These are phyloP conservation scores for Plenodomus biglobosus DNA, from an alignment of 2,329 filamentous ascomycete genomes.

Conservation along the genomic window DNA sequence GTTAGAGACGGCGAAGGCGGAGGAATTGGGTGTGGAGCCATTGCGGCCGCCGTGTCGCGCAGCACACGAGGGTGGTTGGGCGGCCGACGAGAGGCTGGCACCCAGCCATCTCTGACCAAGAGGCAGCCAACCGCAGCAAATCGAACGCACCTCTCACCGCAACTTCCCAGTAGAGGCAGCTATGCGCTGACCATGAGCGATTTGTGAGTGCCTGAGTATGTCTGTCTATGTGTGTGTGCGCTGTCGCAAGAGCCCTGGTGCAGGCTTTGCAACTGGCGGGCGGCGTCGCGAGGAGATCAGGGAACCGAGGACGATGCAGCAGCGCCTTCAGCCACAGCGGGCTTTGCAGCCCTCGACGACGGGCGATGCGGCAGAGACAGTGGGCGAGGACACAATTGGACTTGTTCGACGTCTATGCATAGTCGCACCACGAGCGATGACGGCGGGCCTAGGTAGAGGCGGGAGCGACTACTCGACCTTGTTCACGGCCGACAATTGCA, in stretches of 20 bases:
- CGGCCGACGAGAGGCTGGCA: conserved; percentile 16
- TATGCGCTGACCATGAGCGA: not conserved
- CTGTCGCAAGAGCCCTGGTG: not conserved
- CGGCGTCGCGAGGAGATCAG: not conserved
- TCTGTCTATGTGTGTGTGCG: too few relatives aligned
- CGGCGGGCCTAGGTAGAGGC: not conserved
- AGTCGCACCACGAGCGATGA: conserved; percentile 3
- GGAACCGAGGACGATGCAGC: not conserved
- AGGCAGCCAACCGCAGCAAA: not conserved
- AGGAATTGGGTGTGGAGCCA: conserved; percentile 26
- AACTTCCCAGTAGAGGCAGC: not conserved
- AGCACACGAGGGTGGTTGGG: conserved; percentile 20
- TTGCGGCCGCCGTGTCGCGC: conserved; percentile 19
- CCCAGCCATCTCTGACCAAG: not conserved
- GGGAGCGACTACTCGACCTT: not conserved
- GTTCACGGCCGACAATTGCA: not conserved
- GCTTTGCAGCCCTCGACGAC: not conserved
- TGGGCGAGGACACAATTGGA: not conserved
- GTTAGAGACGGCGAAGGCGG: conserved; percentile 27
- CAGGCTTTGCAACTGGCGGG: too few relatives aligned
- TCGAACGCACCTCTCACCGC: not conserved
- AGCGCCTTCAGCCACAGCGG: not conserved
- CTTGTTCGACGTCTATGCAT: not conserved
- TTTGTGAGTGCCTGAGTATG: not conserved
- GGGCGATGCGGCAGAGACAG: not conserved